Percentiles rank a stretch among this genome's conserved stretches.
These are phyloP conservation scores for Syzygium grande DNA, from an alignment of 345 rosid genomes.

Conservation along the genomic window DNA sequence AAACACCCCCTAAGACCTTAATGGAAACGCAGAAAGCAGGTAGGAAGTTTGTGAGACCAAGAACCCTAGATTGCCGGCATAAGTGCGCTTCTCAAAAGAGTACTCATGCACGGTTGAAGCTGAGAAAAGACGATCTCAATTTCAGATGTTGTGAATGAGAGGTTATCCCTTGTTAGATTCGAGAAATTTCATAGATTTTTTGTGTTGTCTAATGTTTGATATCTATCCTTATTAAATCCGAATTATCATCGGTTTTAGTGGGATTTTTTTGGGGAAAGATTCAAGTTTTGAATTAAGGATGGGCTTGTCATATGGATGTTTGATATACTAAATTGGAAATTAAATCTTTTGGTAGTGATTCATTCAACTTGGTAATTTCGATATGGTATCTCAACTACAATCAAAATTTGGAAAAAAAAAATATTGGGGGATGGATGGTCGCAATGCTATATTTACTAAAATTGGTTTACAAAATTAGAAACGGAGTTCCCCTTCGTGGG, in stretches of 20 bases:
- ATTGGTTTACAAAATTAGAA: neutral
- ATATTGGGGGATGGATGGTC: neutral
- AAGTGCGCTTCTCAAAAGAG: neutral
- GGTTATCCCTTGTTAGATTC: neutral
- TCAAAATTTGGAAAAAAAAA: too few relatives aligned
- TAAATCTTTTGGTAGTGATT: neutral
- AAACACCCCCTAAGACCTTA: too few relatives aligned
- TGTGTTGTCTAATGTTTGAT: neutral
- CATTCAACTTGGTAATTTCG: neutral
- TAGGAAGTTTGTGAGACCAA: neutral
- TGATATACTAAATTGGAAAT: neutral
- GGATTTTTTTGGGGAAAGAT: neutral
- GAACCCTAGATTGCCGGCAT: neutral
- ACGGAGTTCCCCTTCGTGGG: too few relatives aligned
- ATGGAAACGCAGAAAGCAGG: neutral
- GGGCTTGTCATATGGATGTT: neutral
- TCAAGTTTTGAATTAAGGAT: neutral
- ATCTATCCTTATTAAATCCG: neutral
- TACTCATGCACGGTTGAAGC: neutral
- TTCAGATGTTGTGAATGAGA: neutral
- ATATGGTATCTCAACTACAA: neutral
- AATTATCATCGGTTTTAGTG: neutral
- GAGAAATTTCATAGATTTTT: neutral
- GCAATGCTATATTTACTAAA: neutral
- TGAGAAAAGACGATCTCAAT: neutral